phyloP scores from a whole-genome alignment of 768 basidiomycete species.

The Neoboletus subvelutipes region DNA sequence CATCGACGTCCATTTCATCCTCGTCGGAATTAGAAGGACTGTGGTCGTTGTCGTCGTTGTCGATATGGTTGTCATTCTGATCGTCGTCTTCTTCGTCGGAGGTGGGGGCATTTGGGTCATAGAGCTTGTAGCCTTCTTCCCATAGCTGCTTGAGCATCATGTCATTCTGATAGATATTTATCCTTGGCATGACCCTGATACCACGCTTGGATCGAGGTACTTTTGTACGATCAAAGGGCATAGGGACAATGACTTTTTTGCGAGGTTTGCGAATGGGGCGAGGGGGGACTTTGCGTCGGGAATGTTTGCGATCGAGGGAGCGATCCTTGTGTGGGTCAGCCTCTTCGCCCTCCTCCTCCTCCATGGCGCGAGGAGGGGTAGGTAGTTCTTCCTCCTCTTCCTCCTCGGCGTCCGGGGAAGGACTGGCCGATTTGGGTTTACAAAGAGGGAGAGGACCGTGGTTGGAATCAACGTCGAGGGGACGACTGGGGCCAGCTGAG shows the following conservation, averaged over 20 bases:
- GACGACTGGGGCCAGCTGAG: conserved; percentile 9
- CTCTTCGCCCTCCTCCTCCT: conserved; percentile 59
- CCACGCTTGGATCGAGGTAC: conserved; percentile 21
- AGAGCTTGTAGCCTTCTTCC: conserved; percentile 19
- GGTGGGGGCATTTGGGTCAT: conserved; percentile 19
- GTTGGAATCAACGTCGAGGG: conserved; percentile 1
- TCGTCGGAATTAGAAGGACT: conserved; percentile 17
- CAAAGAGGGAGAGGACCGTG: not conserved
- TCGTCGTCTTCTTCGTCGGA: conserved; percentile 21
- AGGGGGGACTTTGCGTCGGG: not conserved
- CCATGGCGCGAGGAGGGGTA: conserved; percentile 52
- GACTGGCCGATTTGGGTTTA: conserved; percentile 4
- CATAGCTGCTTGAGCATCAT: conserved; percentile 8
- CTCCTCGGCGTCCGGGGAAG: conserved; percentile 35
- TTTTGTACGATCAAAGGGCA: conserved; percentile 19
- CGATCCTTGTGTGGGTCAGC: conserved; percentile 22
- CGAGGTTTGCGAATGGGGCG: not conserved
- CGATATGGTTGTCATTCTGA: conserved; percentile 1
- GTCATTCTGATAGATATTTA: not conserved
- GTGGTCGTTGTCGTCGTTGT: conserved; percentile 11
- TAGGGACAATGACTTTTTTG: conserved; percentile 16
- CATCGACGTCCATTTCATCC: conserved; percentile 32
- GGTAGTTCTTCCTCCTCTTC: conserved; percentile 44
- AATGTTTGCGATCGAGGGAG: conserved; percentile 6
- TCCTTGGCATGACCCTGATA: not conserved